Percentiles rank a stretch among this genome's conserved stretches.
Evolutionary conservation across 2,329 filamentous ascomycete species (phyloP).

Genomic region (Stagonosporopsis rhizophila): DNA sequence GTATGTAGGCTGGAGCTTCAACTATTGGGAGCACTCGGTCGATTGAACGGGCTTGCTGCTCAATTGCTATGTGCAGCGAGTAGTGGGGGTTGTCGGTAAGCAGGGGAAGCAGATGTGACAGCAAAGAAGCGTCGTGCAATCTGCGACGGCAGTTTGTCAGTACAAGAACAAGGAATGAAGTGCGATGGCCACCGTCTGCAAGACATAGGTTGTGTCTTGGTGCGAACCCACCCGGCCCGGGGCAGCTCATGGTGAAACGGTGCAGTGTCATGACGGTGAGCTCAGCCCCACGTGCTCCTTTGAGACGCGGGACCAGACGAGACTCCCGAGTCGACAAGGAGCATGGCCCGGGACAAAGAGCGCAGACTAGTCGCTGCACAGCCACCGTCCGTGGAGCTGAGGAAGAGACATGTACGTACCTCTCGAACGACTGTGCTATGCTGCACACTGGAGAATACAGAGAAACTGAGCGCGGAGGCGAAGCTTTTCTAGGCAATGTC

Average conservation of each 20-base stretch:
- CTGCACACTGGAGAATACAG: slow-evolving; percentile 1
- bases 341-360: slow-evolving; percentile 10
- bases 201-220: slow-evolving; percentile 27
- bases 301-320: slow-evolving; percentile 22
- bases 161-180: slow-evolving; percentile 19
- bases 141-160: slow-evolving; percentile 33
- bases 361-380: slow-evolving; percentile 12
- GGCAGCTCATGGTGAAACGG: slow-evolving; percentile 37
- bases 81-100: slow-evolving; percentile 6
- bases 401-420: slow-evolving; percentile 10
- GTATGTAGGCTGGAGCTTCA: slow-evolving; percentile 29
- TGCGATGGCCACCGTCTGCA: slow-evolving; percentile 26
- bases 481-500: slow-evolving; percentile 4
- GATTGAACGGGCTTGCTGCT: slow-evolving; percentile 25
- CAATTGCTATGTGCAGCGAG: slow-evolving; percentile 21
- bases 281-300: slow-evolving; percentile 36
- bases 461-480: slow-evolving; percentile 2
- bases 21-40: slow-evolving; percentile 22
- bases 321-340: slow-evolving; percentile 16
- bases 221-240: slow-evolving; percentile 22
- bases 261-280: slow-evolving; percentile 30
- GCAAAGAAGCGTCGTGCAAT: slow-evolving; percentile 10
- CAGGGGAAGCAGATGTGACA: slow-evolving; percentile 5
- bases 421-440: slow-evolving; percentile 4
- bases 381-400: slow-evolving; percentile 11